These are phyloP conservation scores for Colletotrichum horii DNA, from an alignment of 2,329 filamentous ascomycete species.

Conservation along the genomic window DNA sequence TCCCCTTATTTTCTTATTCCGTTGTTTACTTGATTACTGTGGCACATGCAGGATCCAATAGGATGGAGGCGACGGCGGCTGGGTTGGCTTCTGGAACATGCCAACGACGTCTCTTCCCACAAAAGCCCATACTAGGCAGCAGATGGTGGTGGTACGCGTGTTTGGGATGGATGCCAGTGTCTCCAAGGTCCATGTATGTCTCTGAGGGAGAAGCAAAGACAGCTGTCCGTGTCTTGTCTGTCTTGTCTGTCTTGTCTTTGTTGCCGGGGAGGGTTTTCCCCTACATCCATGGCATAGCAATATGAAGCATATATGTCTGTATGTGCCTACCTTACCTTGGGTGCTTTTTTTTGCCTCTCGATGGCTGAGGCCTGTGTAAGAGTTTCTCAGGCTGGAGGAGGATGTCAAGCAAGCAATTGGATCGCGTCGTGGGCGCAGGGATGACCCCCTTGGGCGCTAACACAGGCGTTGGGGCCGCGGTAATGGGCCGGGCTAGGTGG, in stretches of 20 bases:
- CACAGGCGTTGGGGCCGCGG: not conserved
- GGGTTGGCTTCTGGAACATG: conserved; percentile 19
- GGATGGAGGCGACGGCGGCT: not conserved
- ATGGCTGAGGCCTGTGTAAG: not conserved
- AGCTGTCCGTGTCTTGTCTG: not conserved
- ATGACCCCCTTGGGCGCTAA: conserved; percentile 16
- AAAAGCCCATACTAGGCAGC: not conserved
- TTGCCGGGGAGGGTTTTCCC: not conserved
- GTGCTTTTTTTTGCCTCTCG: not conserved
- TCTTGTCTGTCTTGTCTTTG: not conserved
- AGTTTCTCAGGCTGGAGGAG: not conserved
- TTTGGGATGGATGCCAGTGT: not conserved
- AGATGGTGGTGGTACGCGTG: not conserved
- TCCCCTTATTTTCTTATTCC: conserved; percentile 4
- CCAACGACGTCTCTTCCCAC: not conserved
- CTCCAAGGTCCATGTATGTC: not conserved
- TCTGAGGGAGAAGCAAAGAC: not conserved
- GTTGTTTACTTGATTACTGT: not conserved
- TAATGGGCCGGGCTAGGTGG: conserved; percentile 7
- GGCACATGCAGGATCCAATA: not conserved
- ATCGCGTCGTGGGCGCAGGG: conserved; percentile 3
- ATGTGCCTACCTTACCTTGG: not conserved
- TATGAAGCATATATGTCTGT: not conserved
- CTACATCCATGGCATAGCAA: not conserved
- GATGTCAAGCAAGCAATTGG: conserved; percentile 15